Conservation (phyloP, 192 early-diverging fungal species). For the Phycomyces blakesleeanus region DNA sequence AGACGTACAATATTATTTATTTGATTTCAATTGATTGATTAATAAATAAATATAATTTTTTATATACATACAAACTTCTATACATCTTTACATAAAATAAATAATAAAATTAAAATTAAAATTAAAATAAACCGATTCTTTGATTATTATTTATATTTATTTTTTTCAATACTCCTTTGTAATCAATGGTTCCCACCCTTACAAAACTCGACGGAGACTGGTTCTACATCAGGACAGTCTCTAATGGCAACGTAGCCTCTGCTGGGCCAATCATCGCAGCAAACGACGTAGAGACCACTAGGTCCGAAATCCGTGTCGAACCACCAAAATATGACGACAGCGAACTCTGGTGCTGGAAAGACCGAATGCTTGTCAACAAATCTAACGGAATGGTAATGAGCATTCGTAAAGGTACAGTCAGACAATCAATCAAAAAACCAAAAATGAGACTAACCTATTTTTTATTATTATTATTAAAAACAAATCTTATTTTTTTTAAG, state of each 20-base stretch:
- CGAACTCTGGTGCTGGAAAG: conserved; percentile 34
- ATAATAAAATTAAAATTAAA: no score
- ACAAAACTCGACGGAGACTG: conserved; percentile 13
- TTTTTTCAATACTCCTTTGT: no score
- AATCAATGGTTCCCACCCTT: background rate
- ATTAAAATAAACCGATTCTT: no score
- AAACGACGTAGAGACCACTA: background rate
- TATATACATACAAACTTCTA: no score
- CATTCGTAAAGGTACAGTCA: conserved; percentile 39
- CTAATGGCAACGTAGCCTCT: conserved; percentile 26
- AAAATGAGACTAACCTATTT: no score
- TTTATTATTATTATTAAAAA: background rate
- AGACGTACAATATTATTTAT: no score
- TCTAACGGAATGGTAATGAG: conserved; percentile 27
- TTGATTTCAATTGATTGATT: no score
- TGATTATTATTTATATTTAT: no score
- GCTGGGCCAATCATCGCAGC: conserved; percentile 3
- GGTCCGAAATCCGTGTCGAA: conserved; percentile 23
- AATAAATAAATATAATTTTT: no score
- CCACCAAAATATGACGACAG: conserved; percentile 10
- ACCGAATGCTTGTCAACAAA: conserved; percentile 28
- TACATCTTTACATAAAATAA: no score
- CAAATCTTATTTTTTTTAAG: no score
- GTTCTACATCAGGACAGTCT: conserved; percentile 34
- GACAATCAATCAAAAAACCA: no score